Percentiles rank a stretch among this genome's conserved stretches.
These are phyloP conservation scores for Sordariomycetes sp. DNA, from an alignment of 2,329 filamentous ascomycete genomes.

Conservation along the genomic window DNA sequence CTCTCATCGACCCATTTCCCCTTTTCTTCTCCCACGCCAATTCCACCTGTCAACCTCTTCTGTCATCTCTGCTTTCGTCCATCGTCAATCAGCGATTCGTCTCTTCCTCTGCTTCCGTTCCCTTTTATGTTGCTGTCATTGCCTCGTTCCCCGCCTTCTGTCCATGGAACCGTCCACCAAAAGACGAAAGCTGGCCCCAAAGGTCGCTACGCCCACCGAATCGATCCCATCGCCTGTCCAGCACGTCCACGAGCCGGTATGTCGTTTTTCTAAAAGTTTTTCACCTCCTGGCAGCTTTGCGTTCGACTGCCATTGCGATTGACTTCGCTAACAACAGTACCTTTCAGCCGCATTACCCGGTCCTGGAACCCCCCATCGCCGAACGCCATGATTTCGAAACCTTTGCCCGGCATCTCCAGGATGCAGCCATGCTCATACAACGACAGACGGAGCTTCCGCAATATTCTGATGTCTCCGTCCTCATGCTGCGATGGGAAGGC, in stretches of 20 bases:
- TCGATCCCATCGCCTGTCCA: conserved; percentile 19
- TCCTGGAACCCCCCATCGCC: conserved; percentile 28
- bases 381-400: conserved; percentile 57
- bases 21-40: not conserved
- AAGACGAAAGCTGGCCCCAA: conserved; percentile 34
- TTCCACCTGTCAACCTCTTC: not conserved
- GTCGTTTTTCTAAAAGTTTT: conserved; percentile 3
- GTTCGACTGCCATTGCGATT: conserved; percentile 1
- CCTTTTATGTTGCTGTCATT: too few species aligned
- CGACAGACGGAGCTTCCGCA: conserved; percentile 49
- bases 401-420: conserved; percentile 58
- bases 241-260: conserved; percentile 24
- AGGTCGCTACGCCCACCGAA: conserved; percentile 18
- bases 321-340: conserved; percentile 1
- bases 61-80: not conserved
- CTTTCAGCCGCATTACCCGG: conserved; percentile 19
- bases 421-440: conserved; percentile 59
- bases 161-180: conserved; percentile 33
- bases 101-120: not conserved
- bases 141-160: conserved; percentile 9
- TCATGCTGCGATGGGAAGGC: conserved; percentile 55
- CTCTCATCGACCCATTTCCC: not conserved
- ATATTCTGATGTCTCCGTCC: conserved; percentile 49
- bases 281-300: not conserved
- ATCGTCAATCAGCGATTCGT: not conserved